A percentile compares a stretch with the other conserved stretches of the same genome.
phyloP scores from a whole-genome alignment of 164 flowering plant species.

The Aristolochia contorta region DNA sequence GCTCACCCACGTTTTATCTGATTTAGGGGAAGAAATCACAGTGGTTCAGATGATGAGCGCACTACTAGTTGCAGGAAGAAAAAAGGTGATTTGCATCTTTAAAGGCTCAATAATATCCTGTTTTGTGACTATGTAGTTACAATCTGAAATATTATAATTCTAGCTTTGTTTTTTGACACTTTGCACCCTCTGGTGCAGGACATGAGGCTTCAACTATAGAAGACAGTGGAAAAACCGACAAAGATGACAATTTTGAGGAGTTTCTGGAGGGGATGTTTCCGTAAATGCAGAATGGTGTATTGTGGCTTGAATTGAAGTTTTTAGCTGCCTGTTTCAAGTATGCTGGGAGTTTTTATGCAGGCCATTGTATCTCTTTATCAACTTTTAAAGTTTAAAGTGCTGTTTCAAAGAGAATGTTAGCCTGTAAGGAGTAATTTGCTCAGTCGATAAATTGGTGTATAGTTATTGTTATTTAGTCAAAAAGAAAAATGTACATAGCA shows the following conservation, averaged over 20 bases:
- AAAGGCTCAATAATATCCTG: neutral
- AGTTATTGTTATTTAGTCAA: too few relatives aligned
- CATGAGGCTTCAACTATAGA: conserved; percentile 19
- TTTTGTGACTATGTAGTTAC: neutral
- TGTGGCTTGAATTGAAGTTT: too few relatives aligned
- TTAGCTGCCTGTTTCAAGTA: too few relatives aligned
- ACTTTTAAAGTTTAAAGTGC: too few relatives aligned
- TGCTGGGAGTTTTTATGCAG: too few relatives aligned
- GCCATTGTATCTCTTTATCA: too few relatives aligned
- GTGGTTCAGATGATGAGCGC: conserved; percentile 1
- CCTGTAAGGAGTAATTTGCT: too few relatives aligned
- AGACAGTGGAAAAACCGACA: conserved; percentile 10
- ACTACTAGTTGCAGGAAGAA: neutral
- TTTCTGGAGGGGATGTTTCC: conserved; percentile 67
- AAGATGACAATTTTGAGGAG: conserved; percentile 45
- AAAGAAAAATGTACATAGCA: too few relatives aligned
- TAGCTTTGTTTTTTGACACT: too few relatives aligned
- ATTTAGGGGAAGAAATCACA: neutral
- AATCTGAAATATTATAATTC: too few relatives aligned
- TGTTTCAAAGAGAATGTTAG: too few relatives aligned
- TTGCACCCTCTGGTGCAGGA: conserved; percentile 17
- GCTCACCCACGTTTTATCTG: conserved; percentile 8
- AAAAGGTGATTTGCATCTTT: neutral
- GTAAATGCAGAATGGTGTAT: neutral
- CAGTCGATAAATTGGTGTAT: too few relatives aligned